phyloP scores from a whole-genome alignment of 2,329 filamentous ascomycete genomes.

The Penicillium polonicum region DNA sequence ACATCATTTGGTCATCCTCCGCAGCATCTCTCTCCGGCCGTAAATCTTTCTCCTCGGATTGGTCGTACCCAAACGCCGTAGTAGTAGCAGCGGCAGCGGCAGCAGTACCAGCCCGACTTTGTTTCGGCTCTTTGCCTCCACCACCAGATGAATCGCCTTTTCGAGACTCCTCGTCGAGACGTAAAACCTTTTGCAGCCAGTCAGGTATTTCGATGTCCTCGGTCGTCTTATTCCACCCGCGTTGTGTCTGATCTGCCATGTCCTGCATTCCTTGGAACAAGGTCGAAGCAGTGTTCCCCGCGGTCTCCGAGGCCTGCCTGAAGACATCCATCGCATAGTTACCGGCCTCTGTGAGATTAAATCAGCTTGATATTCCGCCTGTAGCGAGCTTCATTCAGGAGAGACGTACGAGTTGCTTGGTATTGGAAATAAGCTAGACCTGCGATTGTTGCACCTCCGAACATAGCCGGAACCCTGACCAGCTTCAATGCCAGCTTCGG shows the following conservation, averaged over 20 bases:
- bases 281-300: slow-evolving; percentile 65
- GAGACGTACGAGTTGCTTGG: slow-evolving; percentile 75
- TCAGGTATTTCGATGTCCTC: slow-evolving; percentile 69
- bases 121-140: slow-evolving; percentile 53
- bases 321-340: slow-evolving; percentile 76
- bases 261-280: slow-evolving; percentile 71
- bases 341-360: slow-evolving; percentile 59
- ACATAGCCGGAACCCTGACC: slow-evolving; percentile 80
- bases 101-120: slow-evolving; percentile 55
- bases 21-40: slow-evolving; percentile 65
- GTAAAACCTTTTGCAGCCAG: slow-evolving; percentile 76
- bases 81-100: slow-evolving; percentile 70
- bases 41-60: slow-evolving; percentile 61
- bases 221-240: slow-evolving; percentile 81
- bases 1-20: slow-evolving; percentile 98
- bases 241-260: slow-evolving; percentile 74
- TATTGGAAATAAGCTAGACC: slow-evolving; percentile 93
- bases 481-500: slow-evolving; percentile 92
- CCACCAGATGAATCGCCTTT: slow-evolving; percentile 44
- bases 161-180: slow-evolving; percentile 59
- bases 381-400: not conserved
- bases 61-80: slow-evolving; percentile 75
- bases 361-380: not conserved
- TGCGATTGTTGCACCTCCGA: slow-evolving; percentile 83
- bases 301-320: slow-evolving; percentile 68